Evolutionary conservation across 2,329 filamentous ascomycete species (phyloP), one percentile per base, ranked within the genome.

Genomic region (Dactylella cylindrospora): DNA sequence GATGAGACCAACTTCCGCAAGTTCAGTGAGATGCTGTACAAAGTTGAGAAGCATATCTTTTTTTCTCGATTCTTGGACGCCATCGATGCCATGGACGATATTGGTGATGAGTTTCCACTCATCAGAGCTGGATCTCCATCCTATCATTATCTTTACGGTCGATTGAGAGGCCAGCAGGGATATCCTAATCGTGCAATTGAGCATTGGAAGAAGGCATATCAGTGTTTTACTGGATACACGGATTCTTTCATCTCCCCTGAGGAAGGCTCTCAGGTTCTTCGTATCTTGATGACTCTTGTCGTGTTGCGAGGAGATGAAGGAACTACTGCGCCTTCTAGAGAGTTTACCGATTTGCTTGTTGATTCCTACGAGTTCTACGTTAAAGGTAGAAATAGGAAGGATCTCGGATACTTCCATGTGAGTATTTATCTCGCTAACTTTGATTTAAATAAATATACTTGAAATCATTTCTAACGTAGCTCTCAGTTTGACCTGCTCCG

Each of bases 351-450:
- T 9, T 17, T 35, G 10, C 28, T 62, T 22, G 6, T 13, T 5
- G 36, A 54, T 12, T 20, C 35, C 2, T 54, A 54, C 19, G 49
- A 54, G 25, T n/a, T 33, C 15, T 54, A 31, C 28, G 32, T 62
- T 5, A 52, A 28, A 32, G 33, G 33, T n/a, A 38, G 50, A 10
- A 36, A 54, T 47, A 26, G 23, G 25, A 31, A 17, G 13, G 33
- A 49, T 23, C n/a, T 62, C 35, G 44, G 43, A 4, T 54, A 54
- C 13, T 54, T 62, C 17, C 57, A 54, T 44, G 57, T 62, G 33
- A 39, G 57, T 54, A 39, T 6, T n/a, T n/a, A n/a, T n/a, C n/a
- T n/a, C n/a, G n/a, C n/a, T n/a, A n/a, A n/a, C n/a, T n/a, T n/a
- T n/a, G n/a, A n/a, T n/a, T n/a, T n/a, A n/a, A n/a, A n/a, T n/a